Evolutionary conservation across 2,329 filamentous ascomycete species (phyloP), one percentile per base, ranked within the genome.

Genomic region (Dactylellina haptotyla): DNA sequence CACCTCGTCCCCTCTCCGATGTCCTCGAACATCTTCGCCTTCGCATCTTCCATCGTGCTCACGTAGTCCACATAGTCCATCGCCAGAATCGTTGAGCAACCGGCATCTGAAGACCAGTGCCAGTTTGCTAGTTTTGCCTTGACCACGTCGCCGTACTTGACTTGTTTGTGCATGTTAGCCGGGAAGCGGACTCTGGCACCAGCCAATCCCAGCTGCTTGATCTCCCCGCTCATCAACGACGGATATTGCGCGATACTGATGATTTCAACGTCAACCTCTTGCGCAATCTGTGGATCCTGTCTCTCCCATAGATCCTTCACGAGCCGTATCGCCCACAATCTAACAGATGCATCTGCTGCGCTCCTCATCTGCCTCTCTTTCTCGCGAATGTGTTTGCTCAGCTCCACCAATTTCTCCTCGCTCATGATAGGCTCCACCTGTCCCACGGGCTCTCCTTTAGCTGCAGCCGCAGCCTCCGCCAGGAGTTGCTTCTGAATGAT

Each of bases 401-500:
- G 39, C n/a, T 72, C 45, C 0, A 46, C 72, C 26, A 77, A 16
- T 10, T 77, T 66, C 34, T 59, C n/a, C 23, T 77, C 58, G 10
- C 72, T 48, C 20, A 76, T 75, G 4, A 65, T 73, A 14, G 62
- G 59, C 20, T 70, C 23, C 25, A 74, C 61, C 10, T 64, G 32
- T 39, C 54, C 70, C 32, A 73, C 69, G 9, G 58, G 59, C 28
- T 75, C 66, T 45, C 75, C 72, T 43, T 72, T 65, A 3, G 43
- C 65, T 14, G 20, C 43, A 1, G 63, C 75, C 23, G 58, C 50
- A 61, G 54, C 41, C 65, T 75, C 41, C 43, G 65, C 30, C 61
- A 82, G 77, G 30, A 90, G 80, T 8, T 86, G 84, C 1, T 84
- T 85, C 77, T 89, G 85, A 74, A 90, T 86, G 79, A 90, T 88